Evolutionary conservation across 2,329 filamentous ascomycete species (phyloP).

Genomic region (Moelleriella libera): DNA sequence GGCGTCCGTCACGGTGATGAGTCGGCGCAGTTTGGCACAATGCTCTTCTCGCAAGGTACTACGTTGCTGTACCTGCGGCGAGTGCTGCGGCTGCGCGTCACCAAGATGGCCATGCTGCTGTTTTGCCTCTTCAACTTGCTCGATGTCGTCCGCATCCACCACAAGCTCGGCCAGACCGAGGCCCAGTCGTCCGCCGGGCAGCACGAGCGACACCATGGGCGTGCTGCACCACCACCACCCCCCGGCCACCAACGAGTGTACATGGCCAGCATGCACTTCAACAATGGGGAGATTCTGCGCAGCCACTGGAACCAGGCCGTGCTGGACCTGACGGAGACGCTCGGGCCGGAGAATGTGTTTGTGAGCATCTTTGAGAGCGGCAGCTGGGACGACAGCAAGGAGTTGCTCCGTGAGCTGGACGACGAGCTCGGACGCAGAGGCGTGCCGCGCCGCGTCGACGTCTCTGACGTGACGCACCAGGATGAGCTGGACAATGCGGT

Average conservation of each 20-base stretch:
- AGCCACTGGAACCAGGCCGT: slow-evolving; percentile 50
- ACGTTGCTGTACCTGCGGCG: slow-evolving; percentile 22
- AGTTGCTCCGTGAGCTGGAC: slow-evolving; percentile 42
- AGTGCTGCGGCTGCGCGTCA: slow-evolving; percentile 19
- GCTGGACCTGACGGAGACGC: slow-evolving; percentile 35
- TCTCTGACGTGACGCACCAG: slow-evolving; percentile 44
- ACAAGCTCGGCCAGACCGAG: slow-evolving; percentile 15
- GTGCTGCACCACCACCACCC: background rate
- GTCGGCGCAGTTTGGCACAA: slow-evolving; percentile 3
- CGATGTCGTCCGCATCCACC: slow-evolving; percentile 23
- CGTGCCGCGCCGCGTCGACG: slow-evolving; percentile 38
- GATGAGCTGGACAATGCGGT: slow-evolving; percentile 35
- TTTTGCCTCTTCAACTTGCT: slow-evolving; percentile 21
- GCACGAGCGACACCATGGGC: background rate
- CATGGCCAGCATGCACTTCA: slow-evolving; percentile 58
- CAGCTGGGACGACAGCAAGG: slow-evolving; percentile 55
- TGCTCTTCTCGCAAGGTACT: slow-evolving; percentile 15
- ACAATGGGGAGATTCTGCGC: slow-evolving; percentile 44
- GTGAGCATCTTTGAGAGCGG: slow-evolving; percentile 56
- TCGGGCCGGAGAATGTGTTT: slow-evolving; percentile 52
- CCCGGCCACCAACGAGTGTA: slow-evolving; percentile 36
- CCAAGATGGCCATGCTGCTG: slow-evolving; percentile 19
- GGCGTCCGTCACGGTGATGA: background rate
- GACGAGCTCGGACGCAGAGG: slow-evolving; percentile 32
- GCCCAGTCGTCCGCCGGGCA: slow-evolving; percentile 8